Base-by-base conservation (phyloP, 495 filamentous ascomycete genomes). In the Parathielavia appendiculata region DNA sequence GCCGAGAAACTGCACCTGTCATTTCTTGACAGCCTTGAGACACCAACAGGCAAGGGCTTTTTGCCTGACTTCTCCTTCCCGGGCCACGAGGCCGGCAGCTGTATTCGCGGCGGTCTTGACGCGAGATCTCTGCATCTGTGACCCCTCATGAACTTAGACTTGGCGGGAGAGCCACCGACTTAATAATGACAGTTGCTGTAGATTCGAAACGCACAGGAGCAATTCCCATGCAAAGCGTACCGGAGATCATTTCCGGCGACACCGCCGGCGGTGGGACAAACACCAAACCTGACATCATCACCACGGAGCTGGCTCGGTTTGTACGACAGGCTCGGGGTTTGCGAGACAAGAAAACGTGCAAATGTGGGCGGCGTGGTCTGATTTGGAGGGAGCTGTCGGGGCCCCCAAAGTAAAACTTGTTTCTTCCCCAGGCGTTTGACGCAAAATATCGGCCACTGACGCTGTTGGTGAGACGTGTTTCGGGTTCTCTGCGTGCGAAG, bases 281-380 rank as follows among this genome's bases (percentile, higher is more conserved):
- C 11, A 10, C 26, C 20, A 11, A 40, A 44, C 52, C 41, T 54
- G n/a, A 35, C 52, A 54, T 54, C 51, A 54, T 54, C 39, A 26
- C n/a, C 16, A 20, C 40, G 44, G 52, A 26, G 19, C 43, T 44
- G 51, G 23, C n/a, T 44, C 16, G n/a, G 8, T 26, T 36, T 19
- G 39, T 22, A 54, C 23, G 39, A 35, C 11, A 17, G 35, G 10
- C 40, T 32, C 22, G 51, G 22, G 12, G 36, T 11, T 34, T 34
- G 52, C 39, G 26, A 40, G 26, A 44, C 16, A 41, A 7, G 9
- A 11, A 34, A 10, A 40, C 12, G 19, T 10, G 12, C 50, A 14
- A 4, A 32, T 43, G 38, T 54, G 38, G 38, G 51, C 22, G 40
- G 51, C 38, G 51, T 23, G 51, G 22, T 54, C 32, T 54, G 34